phyloP scores from a whole-genome alignment of 768 basidiomycete genomes.

The Leccinum boreale region DNA sequence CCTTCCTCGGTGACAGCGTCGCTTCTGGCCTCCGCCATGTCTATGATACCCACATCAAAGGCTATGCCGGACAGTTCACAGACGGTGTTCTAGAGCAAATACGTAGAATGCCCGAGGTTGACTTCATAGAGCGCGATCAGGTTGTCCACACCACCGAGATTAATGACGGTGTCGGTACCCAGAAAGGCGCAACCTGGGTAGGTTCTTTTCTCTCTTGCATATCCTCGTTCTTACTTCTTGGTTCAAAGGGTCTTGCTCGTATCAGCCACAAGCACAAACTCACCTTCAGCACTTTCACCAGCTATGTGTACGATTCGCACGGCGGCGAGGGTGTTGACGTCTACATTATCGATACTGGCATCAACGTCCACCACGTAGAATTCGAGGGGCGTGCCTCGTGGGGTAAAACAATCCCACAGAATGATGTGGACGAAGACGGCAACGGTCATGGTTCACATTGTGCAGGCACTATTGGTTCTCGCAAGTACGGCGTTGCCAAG shows the following conservation, averaged over 20 bases:
- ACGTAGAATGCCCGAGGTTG: conserved; percentile 83
- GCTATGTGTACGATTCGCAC: conserved; percentile 64
- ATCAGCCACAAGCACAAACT: conserved; percentile 84
- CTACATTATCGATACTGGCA: conserved; percentile 84
- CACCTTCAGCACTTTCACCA: conserved; percentile 75
- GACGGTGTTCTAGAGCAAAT: conserved; percentile 68
- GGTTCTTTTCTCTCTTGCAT: conserved; percentile 18
- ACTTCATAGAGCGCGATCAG: conserved; percentile 91
- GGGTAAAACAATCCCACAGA: conserved; percentile 88
- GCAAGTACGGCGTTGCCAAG: conserved; percentile 95
- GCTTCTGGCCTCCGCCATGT: conserved; percentile 66
- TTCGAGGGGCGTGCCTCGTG: conserved; percentile 88
- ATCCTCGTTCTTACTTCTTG: conserved; percentile 10
- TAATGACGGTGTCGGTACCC: conserved; percentile 26
- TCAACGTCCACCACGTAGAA: conserved; percentile 81
- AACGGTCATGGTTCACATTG: conserved; percentile 97
- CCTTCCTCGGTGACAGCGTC: conserved; percentile 43
- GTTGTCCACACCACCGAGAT: conserved; percentile 65
- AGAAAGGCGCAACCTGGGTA: conserved; percentile 86
- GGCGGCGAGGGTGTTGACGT: conserved; percentile 96
- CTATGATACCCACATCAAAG: conserved; percentile 69
- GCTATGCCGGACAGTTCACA: conserved; percentile 82
- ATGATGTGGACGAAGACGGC: conserved; percentile 84
- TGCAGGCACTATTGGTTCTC: conserved; percentile 93
- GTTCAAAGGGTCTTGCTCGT: conserved; percentile 82